Percentiles rank a stretch among this genome's conserved stretches.
Evolutionary conservation across 345 rosid genomes (phyloP).

Genomic region (Xanthoceras sorbifolium): DNA sequence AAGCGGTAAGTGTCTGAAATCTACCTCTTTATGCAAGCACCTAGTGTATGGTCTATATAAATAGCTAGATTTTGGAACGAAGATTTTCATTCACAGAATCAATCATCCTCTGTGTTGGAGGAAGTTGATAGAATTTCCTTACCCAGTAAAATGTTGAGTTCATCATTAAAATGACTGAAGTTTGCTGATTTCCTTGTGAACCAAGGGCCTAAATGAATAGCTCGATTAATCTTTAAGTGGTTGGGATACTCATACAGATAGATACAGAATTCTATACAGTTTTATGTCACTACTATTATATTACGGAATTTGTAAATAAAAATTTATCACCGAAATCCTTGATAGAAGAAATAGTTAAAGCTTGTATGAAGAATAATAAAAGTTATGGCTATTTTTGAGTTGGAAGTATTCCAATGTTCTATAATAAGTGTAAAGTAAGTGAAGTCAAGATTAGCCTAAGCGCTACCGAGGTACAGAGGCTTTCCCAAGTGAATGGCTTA

Average conservation of each 20-base stretch:
- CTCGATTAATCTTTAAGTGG: not conserved
- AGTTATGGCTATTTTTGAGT: not conserved
- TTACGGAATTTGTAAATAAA: not conserved
- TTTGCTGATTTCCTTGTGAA: not conserved
- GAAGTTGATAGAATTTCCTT: not conserved
- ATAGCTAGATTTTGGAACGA: not conserved
- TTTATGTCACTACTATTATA: not conserved
- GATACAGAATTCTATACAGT: not conserved
- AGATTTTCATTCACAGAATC: not conserved
- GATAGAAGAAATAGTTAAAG: not conserved
- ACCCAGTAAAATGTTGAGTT: not conserved
- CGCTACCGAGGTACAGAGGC: too few species aligned
- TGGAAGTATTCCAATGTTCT: not conserved
- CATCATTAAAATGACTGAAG: not conserved
- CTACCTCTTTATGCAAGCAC: not conserved
- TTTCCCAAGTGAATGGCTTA: too few species aligned
- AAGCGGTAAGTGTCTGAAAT: slow-evolving; percentile 60
- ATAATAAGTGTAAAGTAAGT: too few species aligned
- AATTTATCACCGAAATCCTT: too few species aligned
- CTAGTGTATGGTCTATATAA: not conserved
- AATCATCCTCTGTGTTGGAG: not conserved
- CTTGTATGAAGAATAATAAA: not conserved
- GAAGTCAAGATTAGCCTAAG: too few species aligned
- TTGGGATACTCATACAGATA: not conserved
- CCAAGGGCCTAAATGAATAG: not conserved